phyloP scores from a whole-genome alignment of 345 rosid species.

The Gossypium raimondii region DNA sequence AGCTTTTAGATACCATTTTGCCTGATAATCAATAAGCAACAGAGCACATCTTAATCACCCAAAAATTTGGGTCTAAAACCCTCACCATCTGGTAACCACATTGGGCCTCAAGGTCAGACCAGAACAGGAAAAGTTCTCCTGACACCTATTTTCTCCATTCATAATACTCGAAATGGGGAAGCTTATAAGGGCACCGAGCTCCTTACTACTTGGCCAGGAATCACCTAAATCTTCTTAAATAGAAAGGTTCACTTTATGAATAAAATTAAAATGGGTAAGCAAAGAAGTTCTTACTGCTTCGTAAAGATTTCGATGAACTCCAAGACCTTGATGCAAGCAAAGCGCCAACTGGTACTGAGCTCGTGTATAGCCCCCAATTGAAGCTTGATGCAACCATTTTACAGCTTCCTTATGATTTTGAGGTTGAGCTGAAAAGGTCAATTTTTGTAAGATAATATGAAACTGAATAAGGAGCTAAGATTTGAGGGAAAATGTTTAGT shows the following conservation, averaged over 20 bases:
- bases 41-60: neutral
- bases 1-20: slow-evolving; percentile 74
- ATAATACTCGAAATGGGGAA: too few species aligned
- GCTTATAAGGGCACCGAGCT: too few species aligned
- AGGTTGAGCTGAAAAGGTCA: slow-evolving; percentile 56
- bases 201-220: neutral
- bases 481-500: neutral
- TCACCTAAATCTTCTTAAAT: neutral
- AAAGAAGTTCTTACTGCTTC: slow-evolving; percentile 55
- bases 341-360: slow-evolving; percentile 94
- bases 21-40: slow-evolving; percentile 33
- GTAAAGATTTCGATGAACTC: slow-evolving; percentile 43
- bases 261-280: slow-evolving; percentile 3
- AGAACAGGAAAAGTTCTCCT: too few species aligned
- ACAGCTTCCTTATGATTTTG: slow-evolving; percentile 52
- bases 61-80: too few species aligned
- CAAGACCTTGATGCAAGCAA: slow-evolving; percentile 70
- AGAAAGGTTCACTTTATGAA: neutral
- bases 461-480: neutral
- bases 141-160: too few species aligned
- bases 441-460: neutral
- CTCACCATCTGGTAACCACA: too few species aligned
- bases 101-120: too few species aligned
- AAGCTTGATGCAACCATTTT: slow-evolving; percentile 61
- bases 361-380: slow-evolving; percentile 58